phyloP scores from a whole-genome alignment of 768 basidiomycete genomes.

The Podaxis sp. region DNA sequence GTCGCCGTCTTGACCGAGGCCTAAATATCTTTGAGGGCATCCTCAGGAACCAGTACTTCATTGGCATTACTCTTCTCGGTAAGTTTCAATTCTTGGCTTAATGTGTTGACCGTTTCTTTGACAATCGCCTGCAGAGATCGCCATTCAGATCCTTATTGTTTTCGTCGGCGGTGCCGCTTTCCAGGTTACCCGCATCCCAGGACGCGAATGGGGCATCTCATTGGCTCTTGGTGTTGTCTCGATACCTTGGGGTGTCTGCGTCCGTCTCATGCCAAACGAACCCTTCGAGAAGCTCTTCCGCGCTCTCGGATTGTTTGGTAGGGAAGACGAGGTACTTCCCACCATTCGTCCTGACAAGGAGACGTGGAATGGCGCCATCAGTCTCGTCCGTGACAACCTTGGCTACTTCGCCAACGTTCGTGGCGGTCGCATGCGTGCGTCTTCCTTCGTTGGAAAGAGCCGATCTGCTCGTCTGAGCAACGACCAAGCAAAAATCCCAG shows the following conservation, averaged over 20 bases:
- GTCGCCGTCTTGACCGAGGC: conserved; percentile 78
- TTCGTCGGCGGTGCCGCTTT: conserved; percentile 92
- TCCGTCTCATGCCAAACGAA: conserved; percentile 77
- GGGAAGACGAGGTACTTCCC: conserved; percentile 65
- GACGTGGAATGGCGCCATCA: conserved; percentile 78
- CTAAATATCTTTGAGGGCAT: conserved; percentile 91
- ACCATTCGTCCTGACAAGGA: conserved; percentile 55
- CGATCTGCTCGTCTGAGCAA: conserved; percentile 57
- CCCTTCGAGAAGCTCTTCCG: conserved; percentile 66
- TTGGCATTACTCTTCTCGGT: conserved; percentile 85
- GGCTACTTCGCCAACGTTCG: conserved; percentile 78
- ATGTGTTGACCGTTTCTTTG: background rate
- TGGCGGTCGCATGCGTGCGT: conserved; percentile 85
- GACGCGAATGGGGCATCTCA: conserved; percentile 92
- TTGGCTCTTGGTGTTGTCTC: conserved; percentile 84
- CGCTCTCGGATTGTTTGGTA: conserved; percentile 54
- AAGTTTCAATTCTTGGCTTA: conserved; percentile 21
- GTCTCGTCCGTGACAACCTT: conserved; percentile 84
- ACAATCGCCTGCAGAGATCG: conserved; percentile 61
- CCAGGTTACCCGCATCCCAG: conserved; percentile 75
- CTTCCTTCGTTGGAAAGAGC: conserved; percentile 82
- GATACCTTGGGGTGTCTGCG: conserved; percentile 80
- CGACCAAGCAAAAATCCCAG: conserved; percentile 48
- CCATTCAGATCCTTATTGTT: conserved; percentile 82
- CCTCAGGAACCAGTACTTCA: conserved; percentile 77